Percentiles rank a stretch among this genome's conserved stretches.
Evolutionary conservation across 2,329 filamentous ascomycete species (phyloP).

Genomic region (Penicillium sp.): DNA sequence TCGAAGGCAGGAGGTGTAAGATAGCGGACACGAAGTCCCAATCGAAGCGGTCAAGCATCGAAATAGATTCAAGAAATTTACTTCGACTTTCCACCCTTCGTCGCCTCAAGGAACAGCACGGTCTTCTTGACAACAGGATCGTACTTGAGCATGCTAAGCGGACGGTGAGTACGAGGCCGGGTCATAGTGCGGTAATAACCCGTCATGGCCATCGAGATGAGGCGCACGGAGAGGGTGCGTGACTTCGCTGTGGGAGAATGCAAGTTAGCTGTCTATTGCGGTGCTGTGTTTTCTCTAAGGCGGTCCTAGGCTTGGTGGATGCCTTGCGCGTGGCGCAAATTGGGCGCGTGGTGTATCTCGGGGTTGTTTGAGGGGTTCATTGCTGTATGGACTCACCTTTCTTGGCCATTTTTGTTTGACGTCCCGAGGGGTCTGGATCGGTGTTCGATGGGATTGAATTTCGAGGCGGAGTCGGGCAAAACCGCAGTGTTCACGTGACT

Average conservation of each 20-base stretch:
- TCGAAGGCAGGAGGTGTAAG: not conserved
- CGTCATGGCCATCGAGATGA: slow-evolving; percentile 98
- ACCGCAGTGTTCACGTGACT: slow-evolving; percentile 8
- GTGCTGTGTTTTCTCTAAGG: not conserved
- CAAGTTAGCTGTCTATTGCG: slow-evolving; percentile 1
- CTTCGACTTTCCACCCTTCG: slow-evolving; percentile 65
- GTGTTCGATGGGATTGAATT: slow-evolving; percentile 15
- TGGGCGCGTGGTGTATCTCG: not conserved
- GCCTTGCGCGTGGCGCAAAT: not conserved
- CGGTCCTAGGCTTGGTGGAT: no score
- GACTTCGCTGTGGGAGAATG: slow-evolving; percentile 67
- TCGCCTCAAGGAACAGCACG: slow-evolving; percentile 92
- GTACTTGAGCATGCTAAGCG: slow-evolving; percentile 98
- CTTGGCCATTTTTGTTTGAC: slow-evolving; percentile 25
- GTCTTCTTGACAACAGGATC: slow-evolving; percentile 96
- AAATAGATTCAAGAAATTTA: slow-evolving; percentile 20
- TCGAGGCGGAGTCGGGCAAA: slow-evolving; percentile 15
- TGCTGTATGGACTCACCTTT: slow-evolving; percentile 13
- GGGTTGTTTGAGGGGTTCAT: not conserved
- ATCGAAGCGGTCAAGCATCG: not conserved
- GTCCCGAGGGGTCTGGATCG: slow-evolving; percentile 12
- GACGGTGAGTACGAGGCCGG: slow-evolving; percentile 74
- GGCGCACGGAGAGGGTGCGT: slow-evolving; percentile 86
- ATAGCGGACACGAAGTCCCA: not conserved
- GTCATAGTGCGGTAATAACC: slow-evolving; percentile 94